These are phyloP conservation scores for Sinapis alba DNA, from an alignment of 441 rosid species.

Conservation along the genomic window DNA sequence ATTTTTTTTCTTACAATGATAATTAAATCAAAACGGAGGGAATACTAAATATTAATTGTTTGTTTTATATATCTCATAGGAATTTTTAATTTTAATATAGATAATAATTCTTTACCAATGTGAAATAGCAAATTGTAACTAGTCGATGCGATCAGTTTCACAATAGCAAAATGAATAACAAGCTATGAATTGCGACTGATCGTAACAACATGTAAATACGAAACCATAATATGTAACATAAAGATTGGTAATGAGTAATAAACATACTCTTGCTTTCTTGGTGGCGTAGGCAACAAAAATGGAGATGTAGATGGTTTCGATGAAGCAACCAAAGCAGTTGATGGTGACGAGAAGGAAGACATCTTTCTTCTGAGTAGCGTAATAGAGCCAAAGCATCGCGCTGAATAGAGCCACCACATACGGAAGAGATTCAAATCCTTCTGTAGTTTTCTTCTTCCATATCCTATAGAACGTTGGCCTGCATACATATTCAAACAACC, in stretches of 20 bases:
- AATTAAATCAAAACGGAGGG: no score
- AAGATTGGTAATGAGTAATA: not conserved
- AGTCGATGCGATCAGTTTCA: no score
- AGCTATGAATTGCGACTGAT: no score
- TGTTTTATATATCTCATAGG: no score
- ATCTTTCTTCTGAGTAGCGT: constrained; percentile 45
- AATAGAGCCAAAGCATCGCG: constrained; percentile 60
- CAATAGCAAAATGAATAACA: no score
- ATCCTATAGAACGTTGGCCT: constrained; percentile 59
- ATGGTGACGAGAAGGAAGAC: constrained; percentile 57
- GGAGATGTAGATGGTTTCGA: constrained; percentile 52
- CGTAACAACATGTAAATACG: no score
- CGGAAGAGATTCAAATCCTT: constrained; percentile 56
- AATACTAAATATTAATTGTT: no score
- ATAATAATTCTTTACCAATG: no score
- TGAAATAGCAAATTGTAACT: no score
- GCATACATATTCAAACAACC: not conserved
- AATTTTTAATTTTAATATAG: no score
- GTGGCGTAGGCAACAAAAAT: constrained; percentile 49
- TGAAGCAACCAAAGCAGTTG: constrained; percentile 53
- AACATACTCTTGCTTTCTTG: constrained; percentile 53
- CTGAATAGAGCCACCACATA: constrained; percentile 53
- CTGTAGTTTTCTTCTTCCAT: constrained; percentile 59
- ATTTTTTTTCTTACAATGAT: no score
- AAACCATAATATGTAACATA: not conserved